These are phyloP conservation scores for Entamoeba histolytica DNA, from an alignment of 208 protist species.

Conservation along the genomic window DNA sequence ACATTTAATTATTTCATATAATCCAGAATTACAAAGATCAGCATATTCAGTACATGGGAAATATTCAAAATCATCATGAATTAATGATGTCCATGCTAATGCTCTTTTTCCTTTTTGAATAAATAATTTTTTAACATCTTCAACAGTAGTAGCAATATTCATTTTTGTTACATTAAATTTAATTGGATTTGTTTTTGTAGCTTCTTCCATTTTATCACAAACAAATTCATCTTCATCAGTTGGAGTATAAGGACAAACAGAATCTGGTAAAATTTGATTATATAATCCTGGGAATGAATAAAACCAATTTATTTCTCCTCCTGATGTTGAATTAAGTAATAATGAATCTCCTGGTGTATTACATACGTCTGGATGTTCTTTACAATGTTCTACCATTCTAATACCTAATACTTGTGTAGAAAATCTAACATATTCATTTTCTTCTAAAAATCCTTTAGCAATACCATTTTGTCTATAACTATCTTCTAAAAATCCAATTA, in stretches of 20 bases:
- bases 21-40: background rate
- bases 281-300: background rate
- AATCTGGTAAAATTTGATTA: background rate
- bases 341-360: background rate
- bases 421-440: constrained; percentile 1
- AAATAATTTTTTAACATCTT: background rate
- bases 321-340: background rate
- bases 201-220: background rate
- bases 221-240: background rate
- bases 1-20: background rate
- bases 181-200: background rate
- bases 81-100: background rate
- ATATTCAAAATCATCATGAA: background rate
- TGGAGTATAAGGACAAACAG: background rate
- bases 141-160: background rate
- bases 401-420: constrained; percentile 4
- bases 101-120: background rate
- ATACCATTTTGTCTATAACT: constrained; percentile 2
- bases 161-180: background rate
- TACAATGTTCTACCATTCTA: background rate
- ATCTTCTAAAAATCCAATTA: background rate
- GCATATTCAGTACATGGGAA: background rate
- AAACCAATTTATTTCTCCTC: background rate
- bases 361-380: background rate
- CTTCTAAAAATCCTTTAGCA: background rate